These are phyloP conservation scores for Paratinospora sagittata DNA, from an alignment of 164 flowering plant genomes.

Conservation along the genomic window DNA sequence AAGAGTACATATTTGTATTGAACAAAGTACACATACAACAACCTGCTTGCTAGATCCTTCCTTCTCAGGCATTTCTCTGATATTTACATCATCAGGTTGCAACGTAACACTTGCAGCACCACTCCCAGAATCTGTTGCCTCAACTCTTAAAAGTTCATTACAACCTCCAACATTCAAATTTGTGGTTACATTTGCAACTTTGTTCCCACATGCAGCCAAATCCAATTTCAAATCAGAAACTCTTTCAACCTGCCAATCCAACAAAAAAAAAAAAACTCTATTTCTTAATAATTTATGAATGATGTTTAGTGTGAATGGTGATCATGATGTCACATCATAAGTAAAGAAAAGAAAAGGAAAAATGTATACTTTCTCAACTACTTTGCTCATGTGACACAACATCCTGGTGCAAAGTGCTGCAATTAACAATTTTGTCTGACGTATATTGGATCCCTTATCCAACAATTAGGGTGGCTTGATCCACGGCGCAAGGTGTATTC, in stretches of 20 bases:
- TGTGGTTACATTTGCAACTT: slow-evolving; percentile 4
- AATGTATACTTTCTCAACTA: neutral
- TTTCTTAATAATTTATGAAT: neutral
- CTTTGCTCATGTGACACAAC: too few species aligned
- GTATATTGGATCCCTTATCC: too few species aligned
- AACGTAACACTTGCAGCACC: slow-evolving; percentile 3
- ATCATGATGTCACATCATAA: neutral
- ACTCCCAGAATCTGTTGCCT: slow-evolving; percentile 10
- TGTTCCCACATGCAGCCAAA: slow-evolving; percentile 5
- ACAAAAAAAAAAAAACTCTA: slow-evolving; percentile 4
- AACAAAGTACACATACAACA: neutral
- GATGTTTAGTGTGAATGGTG: neutral
- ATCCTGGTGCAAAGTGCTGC: too few species aligned
- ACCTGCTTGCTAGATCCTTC: slow-evolving; percentile 1
- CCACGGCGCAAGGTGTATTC: too few species aligned
- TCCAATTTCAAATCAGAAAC: slow-evolving; percentile 30
- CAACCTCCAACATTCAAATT: slow-evolving; percentile 9
- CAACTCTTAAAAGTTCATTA: slow-evolving; percentile 10
- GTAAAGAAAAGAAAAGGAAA: neutral
- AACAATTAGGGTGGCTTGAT: too few species aligned
- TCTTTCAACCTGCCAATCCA: slow-evolving; percentile 52
- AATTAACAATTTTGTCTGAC: too few species aligned
- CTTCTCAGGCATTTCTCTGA: slow-evolving; percentile 12
- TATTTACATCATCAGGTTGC: slow-evolving; percentile 13
- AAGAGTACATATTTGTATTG: too few species aligned